Evolutionary conservation across 805 yeast genomes (phyloP).

Genomic region (Ogataea ramenticola): DNA sequence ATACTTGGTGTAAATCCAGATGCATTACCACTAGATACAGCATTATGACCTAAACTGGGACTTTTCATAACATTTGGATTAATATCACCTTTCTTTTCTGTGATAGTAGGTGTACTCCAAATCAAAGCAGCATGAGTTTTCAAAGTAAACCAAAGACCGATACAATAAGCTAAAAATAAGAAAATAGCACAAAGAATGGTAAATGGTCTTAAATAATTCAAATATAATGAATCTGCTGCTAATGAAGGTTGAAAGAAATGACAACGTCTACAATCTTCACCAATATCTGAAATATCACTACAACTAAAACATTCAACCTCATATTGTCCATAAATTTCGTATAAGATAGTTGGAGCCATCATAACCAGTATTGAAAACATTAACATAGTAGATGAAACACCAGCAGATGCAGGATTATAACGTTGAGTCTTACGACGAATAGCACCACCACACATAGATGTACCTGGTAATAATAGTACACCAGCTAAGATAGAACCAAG

Average conservation of each 20-base stretch:
- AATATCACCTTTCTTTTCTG: slow-evolving; percentile 23
- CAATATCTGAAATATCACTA: slow-evolving; percentile 13
- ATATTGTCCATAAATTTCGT: slow-evolving; percentile 84
- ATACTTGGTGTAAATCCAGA: slow-evolving; percentile 4
- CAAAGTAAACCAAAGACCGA: slow-evolving; percentile 88
- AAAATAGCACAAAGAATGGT: slow-evolving; percentile 73
- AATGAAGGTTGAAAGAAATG: slow-evolving; percentile 74
- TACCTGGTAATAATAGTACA: slow-evolving; percentile 83
- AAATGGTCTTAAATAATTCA: slow-evolving; percentile 70
- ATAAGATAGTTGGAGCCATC: slow-evolving; percentile 87
- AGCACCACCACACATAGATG: slow-evolving; percentile 98
- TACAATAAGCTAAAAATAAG: slow-evolving; percentile 73
- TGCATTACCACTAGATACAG: slow-evolving; percentile 3
- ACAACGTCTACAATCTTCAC: slow-evolving; percentile 56
- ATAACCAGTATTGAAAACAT: slow-evolving; percentile 84
- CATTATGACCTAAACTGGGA: slow-evolving; percentile 7
- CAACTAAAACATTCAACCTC: slow-evolving; percentile 67
- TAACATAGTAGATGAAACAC: slow-evolving; percentile 94
- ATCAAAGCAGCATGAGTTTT: slow-evolving; percentile 95
- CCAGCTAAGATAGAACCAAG: slow-evolving; percentile 93
- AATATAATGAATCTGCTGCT: slow-evolving; percentile 59
- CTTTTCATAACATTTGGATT: not conserved
- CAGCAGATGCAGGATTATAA: slow-evolving; percentile 93
- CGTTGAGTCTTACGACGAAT: slow-evolving; percentile 85
- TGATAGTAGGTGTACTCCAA: slow-evolving; percentile 67